A percentile compares a stretch with the other conserved stretches of the same genome.
Evolutionary conservation across 345 rosid species (phyloP).

Genomic region (Pistacia vera): DNA sequence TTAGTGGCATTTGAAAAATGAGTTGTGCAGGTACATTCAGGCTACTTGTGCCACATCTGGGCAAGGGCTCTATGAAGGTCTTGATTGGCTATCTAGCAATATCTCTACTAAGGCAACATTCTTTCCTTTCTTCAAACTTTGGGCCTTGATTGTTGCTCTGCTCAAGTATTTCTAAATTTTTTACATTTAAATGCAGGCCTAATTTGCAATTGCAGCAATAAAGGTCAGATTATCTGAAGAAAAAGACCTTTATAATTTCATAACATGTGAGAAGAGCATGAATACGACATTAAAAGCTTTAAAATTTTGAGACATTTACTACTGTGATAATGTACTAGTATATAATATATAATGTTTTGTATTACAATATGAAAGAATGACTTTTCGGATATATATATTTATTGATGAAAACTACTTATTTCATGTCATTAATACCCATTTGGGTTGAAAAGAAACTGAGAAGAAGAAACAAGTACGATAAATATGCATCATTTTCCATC

Average conservation of each 20-base stretch:
- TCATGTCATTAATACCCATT: too few relatives aligned
- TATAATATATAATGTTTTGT: background rate
- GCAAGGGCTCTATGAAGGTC: constrained; percentile 72
- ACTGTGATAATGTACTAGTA: background rate
- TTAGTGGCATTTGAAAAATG: background rate
- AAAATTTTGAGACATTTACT: background rate
- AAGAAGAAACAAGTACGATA: too few relatives aligned
- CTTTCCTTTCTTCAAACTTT: background rate
- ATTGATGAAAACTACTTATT: too few relatives aligned
- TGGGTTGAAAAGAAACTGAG: too few relatives aligned
- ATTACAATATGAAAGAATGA: background rate
- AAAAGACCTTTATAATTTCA: too few relatives aligned
- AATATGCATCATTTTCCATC: background rate
- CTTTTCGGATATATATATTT: background rate
- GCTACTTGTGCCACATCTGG: constrained; percentile 69
- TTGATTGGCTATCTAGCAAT: constrained; percentile 71
- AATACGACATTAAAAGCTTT: background rate
- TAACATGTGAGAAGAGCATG: background rate
- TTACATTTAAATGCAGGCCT: constrained; percentile 10
- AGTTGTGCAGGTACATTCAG: constrained; percentile 52
- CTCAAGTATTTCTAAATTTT: background rate
- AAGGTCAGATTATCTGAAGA: background rate
- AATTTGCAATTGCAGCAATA: background rate
- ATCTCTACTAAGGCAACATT: constrained; percentile 51
- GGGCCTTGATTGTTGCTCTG: too few relatives aligned